Evolutionary conservation across 2,329 filamentous ascomycete genomes (phyloP), one percentile per base, ranked within the genome.

Genomic region (Fusarium sp.): DNA sequence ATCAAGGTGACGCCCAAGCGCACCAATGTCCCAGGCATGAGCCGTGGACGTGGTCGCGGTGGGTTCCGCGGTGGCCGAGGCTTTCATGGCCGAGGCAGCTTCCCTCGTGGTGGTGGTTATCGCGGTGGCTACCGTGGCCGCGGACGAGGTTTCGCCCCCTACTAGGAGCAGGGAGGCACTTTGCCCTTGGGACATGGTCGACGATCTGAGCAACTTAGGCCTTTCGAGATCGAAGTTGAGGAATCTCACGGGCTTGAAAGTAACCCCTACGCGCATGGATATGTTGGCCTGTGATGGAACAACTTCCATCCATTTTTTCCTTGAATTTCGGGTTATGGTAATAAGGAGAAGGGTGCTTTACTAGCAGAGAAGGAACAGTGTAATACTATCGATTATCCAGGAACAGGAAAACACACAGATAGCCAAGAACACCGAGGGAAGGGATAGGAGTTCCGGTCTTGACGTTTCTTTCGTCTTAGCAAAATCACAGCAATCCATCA

Each of bases 11-110:
- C 85, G 14, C 95, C 96, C 38, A 99, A 99, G 87, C 93, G 96
- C 70, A 99, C 96, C 77, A 99, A 99, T 81, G 87, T 99, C 59
- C 96, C 96, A 3, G 96, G 96, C 68, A 95, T 99, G 94, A 92
- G 90, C 76, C 91, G 95, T 72, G 94, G 95, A 33, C 87, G 93
- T 57, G 91, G 70, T 33, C 70, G 70, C 48, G 70, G 70, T 59
- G 61, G 70, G 35, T 71, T 57, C 57, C 70, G 70, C 75, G 83
- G 86, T 20, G 85, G 88, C 56, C 83, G 88, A 74, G 86, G 88
- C 58, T 84, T 85, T 61, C 82, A 82, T 63, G 86, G 89, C 14
- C 84, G 89, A 50, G 89, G 90, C 48, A 88, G 87, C 42, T 88
- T 85, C 69, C 74, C 79, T 53, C 75, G 78, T 26, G 77, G 78